These are phyloP conservation scores for Setaria italica DNA, from an alignment of 202 grass and related monocot species.

Conservation along the genomic window DNA sequence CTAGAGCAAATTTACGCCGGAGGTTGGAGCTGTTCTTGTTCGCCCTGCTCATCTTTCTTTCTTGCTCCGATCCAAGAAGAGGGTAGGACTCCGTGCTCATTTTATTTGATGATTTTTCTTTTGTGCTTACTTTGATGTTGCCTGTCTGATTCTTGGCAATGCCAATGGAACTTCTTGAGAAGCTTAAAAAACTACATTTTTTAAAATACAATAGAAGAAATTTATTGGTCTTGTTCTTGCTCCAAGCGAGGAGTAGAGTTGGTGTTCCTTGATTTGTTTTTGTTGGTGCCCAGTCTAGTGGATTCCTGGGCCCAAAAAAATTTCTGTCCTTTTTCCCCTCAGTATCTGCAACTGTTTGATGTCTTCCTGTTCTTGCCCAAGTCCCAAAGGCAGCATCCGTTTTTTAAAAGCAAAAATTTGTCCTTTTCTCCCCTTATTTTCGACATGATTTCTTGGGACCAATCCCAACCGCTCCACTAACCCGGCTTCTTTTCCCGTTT, in stretches of 20 bases:
- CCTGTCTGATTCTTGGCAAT: conserved; percentile 39
- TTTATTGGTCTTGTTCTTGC: conserved; percentile 13
- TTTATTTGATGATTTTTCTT: background rate
- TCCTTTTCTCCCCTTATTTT: conserved; percentile 34
- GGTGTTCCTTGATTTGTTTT: conserved; percentile 11
- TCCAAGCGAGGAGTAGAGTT: background rate
- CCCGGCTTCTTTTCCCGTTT: background rate
- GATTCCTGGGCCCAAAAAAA: conserved; percentile 27
- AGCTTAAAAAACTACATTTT: background rate
- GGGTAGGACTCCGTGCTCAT: conserved; percentile 25
- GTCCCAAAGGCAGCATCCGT: conserved; percentile 38
- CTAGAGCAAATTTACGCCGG: conserved; percentile 10
- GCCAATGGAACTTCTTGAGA: conserved; percentile 48
- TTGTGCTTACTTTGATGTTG: conserved; percentile 40
- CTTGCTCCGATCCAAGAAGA: conserved; percentile 47
- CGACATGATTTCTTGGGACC: conserved; percentile 27
- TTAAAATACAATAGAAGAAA: conserved; percentile 14
- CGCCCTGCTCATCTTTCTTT: background rate
- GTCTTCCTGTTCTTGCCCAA: conserved; percentile 56
- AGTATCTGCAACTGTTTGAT: conserved; percentile 43
- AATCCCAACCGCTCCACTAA: conserved; percentile 47
- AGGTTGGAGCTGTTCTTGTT: background rate
- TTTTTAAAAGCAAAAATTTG: conserved; percentile 42
- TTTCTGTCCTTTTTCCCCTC: conserved; percentile 25
- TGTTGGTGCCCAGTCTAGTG: background rate